Percentiles rank a stretch among this genome's conserved stretches.
Conservation (phyloP, 352 stramenopile species). For the Globisporangium megalacanthum region DNA sequence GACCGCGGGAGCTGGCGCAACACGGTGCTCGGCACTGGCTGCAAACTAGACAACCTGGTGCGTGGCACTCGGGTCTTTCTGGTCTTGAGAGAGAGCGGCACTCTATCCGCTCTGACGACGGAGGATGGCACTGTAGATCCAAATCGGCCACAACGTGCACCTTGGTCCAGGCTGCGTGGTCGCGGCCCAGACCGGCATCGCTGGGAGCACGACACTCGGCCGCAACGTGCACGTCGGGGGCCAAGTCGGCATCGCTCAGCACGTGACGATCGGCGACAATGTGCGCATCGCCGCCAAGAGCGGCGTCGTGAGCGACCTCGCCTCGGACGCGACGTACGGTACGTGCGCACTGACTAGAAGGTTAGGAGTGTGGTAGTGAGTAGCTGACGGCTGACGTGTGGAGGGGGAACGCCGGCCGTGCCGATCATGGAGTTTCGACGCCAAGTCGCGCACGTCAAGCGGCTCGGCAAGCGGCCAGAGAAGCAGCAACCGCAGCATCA, state of each 20-base stretch:
- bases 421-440: constrained; percentile 77
- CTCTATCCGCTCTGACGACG: too few species aligned
- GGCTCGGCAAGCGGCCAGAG: constrained; percentile 26
- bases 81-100: too few species aligned
- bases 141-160: constrained; percentile 85
- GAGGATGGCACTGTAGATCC: constrained; percentile 35
- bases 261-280: constrained; percentile 73
- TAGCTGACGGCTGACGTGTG: neutral
- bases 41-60: constrained; percentile 83
- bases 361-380: too few species aligned
- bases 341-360: neutral
- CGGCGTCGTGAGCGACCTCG: constrained; percentile 73
- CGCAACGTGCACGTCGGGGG: constrained; percentile 73
- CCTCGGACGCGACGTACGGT: constrained; percentile 55
- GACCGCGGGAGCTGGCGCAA: constrained; percentile 84
- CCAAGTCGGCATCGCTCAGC: constrained; percentile 81
- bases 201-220: constrained; percentile 72
- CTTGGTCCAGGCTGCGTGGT: constrained; percentile 68
- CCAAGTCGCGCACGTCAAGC: constrained; percentile 52
- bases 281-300: constrained; percentile 84
- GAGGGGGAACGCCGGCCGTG: constrained; percentile 65
- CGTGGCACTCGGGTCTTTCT: neutral
- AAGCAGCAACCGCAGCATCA: constrained; percentile 8
- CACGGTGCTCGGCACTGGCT: constrained; percentile 62
- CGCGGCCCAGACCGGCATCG: constrained; percentile 77